Percentiles rank a stretch among this genome's conserved stretches.
These are phyloP conservation scores for Fusarium mundagurra DNA, from an alignment of 2,329 filamentous ascomycete species.

Conservation along the genomic window DNA sequence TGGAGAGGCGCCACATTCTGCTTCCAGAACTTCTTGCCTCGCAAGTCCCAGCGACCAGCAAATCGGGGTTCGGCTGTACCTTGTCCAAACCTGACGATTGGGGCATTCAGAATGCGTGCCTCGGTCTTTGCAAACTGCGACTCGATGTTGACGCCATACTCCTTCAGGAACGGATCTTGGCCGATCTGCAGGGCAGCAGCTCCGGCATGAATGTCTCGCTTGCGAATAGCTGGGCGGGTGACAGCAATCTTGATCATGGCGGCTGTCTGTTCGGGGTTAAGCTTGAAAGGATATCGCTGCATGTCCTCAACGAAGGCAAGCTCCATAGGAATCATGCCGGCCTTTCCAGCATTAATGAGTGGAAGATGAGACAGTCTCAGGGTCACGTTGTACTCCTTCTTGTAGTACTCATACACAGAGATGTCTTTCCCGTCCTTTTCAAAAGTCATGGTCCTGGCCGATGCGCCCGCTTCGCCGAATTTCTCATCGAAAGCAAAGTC, in stretches of 20 bases:
- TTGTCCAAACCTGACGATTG: constrained; percentile 74
- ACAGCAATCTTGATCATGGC: constrained; percentile 96
- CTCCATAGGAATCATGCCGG: constrained; percentile 70
- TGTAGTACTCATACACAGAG: constrained; percentile 65
- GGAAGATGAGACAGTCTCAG: constrained; percentile 62
- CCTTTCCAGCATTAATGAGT: constrained; percentile 65
- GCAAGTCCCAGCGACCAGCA: constrained; percentile 86
- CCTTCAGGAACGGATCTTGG: constrained; percentile 74
- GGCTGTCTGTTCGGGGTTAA: constrained; percentile 72
- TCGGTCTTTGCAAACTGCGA: constrained; percentile 71
- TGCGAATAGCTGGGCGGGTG: constrained; percentile 76
- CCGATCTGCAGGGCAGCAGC: constrained; percentile 72
- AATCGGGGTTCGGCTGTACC: constrained; percentile 68
- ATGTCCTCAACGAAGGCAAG: constrained; percentile 61
- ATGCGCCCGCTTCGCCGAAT: constrained; percentile 57
- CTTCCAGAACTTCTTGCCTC: constrained; percentile 77
- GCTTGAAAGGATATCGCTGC: constrained; percentile 71
- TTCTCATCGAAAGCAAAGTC: constrained; percentile 59
- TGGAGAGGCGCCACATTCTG: constrained; percentile 70
- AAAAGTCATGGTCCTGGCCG: constrained; percentile 66
- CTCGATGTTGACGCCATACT: constrained; percentile 79
- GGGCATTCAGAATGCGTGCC: constrained; percentile 76
- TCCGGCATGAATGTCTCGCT: constrained; percentile 65
- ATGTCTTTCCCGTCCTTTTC: constrained; percentile 57
- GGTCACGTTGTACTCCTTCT: constrained; percentile 61